Conservation (phyloP, 768 basidiomycete species). For the Porphyrellus cyaneotinctus region DNA sequence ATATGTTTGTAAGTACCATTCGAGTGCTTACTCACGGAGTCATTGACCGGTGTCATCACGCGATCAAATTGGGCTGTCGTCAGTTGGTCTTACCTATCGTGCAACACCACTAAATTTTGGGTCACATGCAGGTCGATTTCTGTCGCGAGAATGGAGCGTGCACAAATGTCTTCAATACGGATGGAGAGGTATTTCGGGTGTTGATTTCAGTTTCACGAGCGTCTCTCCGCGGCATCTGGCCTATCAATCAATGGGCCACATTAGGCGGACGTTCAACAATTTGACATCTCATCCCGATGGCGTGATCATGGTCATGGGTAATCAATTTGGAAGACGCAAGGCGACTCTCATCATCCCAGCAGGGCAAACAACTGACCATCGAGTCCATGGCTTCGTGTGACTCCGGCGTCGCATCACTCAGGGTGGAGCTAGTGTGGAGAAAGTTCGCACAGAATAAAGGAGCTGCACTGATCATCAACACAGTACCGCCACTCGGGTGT, state of each 20-base stretch:
- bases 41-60: too few relatives aligned
- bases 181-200: neutral
- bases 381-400: neutral
- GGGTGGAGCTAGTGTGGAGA: neutral
- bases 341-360: neutral
- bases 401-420: neutral
- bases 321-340: neutral
- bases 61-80: neutral
- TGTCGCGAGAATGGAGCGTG: neutral
- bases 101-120: too few relatives aligned
- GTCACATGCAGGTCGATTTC: too few relatives aligned
- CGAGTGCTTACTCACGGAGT: too few relatives aligned
- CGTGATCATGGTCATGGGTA: neutral
- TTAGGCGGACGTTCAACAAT: neutral
- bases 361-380: neutral
- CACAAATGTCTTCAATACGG: too few relatives aligned
- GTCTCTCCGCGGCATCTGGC: neutral
- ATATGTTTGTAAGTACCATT: too few relatives aligned
- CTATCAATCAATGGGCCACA: neutral
- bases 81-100: constrained; percentile 2
- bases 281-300: neutral
- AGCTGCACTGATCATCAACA: neutral
- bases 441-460: neutral
- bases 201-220: neutral
- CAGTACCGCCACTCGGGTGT: neutral